Conservation (phyloP, 2,329 filamentous ascomycete species). For the Mycosphaerella sp. region DNA sequence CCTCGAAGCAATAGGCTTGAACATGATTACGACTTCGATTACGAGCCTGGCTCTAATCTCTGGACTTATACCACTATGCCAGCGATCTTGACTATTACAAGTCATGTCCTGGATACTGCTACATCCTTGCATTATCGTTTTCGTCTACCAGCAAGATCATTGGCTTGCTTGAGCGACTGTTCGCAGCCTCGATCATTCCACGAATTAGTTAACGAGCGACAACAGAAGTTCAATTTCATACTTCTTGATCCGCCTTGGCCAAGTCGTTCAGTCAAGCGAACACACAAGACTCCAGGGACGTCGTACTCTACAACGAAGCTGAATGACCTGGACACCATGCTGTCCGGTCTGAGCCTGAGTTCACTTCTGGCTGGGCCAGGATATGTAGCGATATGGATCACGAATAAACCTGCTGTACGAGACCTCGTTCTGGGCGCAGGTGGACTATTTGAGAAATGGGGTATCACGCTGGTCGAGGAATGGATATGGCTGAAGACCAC, state of each 20-base stretch:
- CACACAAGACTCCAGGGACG: constrained; percentile 39
- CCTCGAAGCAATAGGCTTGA: background rate
- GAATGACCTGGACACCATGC: constrained; percentile 40
- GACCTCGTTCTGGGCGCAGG: constrained; percentile 49
- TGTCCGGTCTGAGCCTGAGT: constrained; percentile 44
- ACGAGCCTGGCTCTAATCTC: constrained; percentile 2
- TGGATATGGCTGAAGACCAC: constrained; percentile 79
- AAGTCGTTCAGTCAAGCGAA: constrained; percentile 64
- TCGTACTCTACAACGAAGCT: constrained; percentile 32
- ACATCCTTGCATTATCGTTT: constrained; percentile 12
- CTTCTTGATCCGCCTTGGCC: constrained; percentile 77
- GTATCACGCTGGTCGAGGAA: constrained; percentile 58
- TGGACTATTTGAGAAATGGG: constrained; percentile 59
- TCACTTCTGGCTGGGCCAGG: constrained; percentile 49
- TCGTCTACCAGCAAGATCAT: constrained; percentile 45
- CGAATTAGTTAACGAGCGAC: constrained; percentile 33
- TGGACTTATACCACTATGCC: background rate
- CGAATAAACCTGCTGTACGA: constrained; percentile 58
- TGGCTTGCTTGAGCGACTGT: constrained; percentile 47
- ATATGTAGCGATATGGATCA: constrained; percentile 69
- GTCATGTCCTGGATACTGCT: constrained; percentile 1
- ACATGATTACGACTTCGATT: background rate
- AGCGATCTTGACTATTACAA: background rate
- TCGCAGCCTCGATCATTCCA: constrained; percentile 35
- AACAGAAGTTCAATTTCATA: constrained; percentile 58